Evolutionary conservation across 495 filamentous ascomycete genomes (phyloP).

Genomic region (Parathielavia appendiculata): DNA sequence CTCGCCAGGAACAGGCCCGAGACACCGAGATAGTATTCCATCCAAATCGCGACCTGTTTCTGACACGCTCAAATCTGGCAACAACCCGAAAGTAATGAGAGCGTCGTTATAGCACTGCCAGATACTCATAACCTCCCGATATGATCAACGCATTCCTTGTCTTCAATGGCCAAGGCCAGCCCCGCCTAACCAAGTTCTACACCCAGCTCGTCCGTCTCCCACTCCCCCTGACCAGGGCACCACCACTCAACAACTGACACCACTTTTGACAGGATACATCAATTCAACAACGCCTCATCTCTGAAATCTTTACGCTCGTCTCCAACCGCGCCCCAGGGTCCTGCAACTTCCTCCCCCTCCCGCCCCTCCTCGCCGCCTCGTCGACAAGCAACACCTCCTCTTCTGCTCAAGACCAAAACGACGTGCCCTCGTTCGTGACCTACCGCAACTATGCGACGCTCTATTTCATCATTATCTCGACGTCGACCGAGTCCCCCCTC

Average conservation of each 20-base stretch:
- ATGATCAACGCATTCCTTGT: conserved; percentile 99
- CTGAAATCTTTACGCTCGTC: conserved; percentile 96
- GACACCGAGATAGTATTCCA: not conserved
- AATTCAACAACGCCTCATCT: conserved; percentile 92
- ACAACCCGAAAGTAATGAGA: not conserved
- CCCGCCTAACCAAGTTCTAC: conserved; percentile 97
- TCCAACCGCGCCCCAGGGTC: conserved; percentile 78
- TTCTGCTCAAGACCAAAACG: conserved; percentile 57
- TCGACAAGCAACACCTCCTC: conserved; percentile 52
- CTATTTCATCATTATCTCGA: conserved; percentile 96
- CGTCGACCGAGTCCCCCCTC: conserved; percentile 93
- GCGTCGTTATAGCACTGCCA: not conserved
- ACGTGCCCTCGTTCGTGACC: conserved; percentile 89
- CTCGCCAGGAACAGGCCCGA: not conserved
- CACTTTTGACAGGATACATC: conserved; percentile 65
- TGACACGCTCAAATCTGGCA: not conserved
- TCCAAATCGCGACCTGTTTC: not conserved
- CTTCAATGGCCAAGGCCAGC: conserved; percentile 97
- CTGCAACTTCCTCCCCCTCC: conserved; percentile 89
- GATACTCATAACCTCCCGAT: not conserved
- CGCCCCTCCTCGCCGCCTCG: conserved; percentile 47
- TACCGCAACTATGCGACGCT: conserved; percentile 98
- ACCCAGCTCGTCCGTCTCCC: conserved; percentile 72
- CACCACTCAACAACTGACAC: not conserved
- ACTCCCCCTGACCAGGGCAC: not conserved